These are phyloP conservation scores for Suillus decipiens DNA, from an alignment of 768 basidiomycete genomes.

Conservation along the genomic window DNA sequence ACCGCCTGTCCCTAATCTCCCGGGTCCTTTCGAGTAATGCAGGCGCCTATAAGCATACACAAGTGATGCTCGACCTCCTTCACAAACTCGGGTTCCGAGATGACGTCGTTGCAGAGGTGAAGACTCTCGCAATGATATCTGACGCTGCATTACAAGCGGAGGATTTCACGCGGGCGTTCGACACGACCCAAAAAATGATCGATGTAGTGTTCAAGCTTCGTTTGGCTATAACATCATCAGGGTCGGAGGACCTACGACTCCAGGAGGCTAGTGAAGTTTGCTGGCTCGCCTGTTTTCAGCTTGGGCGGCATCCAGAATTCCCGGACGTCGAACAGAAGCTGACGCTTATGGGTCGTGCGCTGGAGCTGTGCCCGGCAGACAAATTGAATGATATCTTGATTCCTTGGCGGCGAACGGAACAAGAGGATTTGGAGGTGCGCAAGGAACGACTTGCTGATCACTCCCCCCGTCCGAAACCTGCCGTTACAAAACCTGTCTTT, in stretches of 20 bases:
- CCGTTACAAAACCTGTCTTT: conserved; percentile 41
- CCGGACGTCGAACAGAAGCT: conserved; percentile 67
- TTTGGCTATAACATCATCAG: conserved; percentile 24
- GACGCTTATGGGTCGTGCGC: conserved; percentile 71
- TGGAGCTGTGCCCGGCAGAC: conserved; percentile 85
- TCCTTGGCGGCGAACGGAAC: conserved; percentile 77
- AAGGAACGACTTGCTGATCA: conserved; percentile 40
- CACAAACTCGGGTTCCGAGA: conserved; percentile 81
- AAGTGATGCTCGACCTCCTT: conserved; percentile 88
- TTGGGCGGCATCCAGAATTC: conserved; percentile 83
- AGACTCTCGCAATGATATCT: conserved; percentile 86
- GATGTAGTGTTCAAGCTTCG: conserved; percentile 55
- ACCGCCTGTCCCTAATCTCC: conserved; percentile 85
- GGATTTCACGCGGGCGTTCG: conserved; percentile 76
- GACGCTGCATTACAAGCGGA: conserved; percentile 83
- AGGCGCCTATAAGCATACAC: conserved; percentile 89
- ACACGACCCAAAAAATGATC: conserved; percentile 73
- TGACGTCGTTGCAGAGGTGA: conserved; percentile 76
- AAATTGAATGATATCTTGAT: conserved; percentile 75
- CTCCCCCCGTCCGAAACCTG: conserved; percentile 18
- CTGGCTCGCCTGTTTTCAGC: conserved; percentile 88
- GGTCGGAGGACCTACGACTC: conserved; percentile 41
- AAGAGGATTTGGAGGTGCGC: conserved; percentile 56
- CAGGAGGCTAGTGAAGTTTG: conserved; percentile 76
- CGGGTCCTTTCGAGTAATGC: conserved; percentile 81